These are phyloP conservation scores for Paramecium sexaurelia DNA, from an alignment of 73 alveolate species.

Conservation along the genomic window DNA sequence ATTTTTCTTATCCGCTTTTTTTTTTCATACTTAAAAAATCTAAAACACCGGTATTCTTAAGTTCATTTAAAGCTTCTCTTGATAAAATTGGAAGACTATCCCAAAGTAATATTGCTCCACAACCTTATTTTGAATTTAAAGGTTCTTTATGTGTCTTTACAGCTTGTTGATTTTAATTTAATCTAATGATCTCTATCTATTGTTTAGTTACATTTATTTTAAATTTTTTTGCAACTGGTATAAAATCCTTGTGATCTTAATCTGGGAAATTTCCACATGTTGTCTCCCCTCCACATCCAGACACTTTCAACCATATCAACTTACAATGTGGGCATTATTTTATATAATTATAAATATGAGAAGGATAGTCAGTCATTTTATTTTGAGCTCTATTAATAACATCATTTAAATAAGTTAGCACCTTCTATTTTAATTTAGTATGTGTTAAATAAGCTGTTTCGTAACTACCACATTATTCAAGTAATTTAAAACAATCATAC, in stretches of 20 bases:
- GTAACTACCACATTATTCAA: background rate
- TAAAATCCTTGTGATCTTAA: background rate
- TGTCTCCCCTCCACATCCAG: slow-evolving; percentile 29
- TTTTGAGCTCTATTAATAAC: background rate
- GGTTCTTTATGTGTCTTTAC: background rate
- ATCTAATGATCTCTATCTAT: background rate
- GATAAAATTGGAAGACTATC: background rate
- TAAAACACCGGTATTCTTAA: background rate
- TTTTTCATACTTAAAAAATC: background rate
- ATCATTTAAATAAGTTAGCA: background rate
- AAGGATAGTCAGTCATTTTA: background rate
- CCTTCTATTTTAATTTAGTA: background rate
- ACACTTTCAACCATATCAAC: background rate
- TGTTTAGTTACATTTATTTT: background rate
- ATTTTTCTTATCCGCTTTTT: background rate
- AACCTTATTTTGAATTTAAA: background rate
- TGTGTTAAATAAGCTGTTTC: background rate
- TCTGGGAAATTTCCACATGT: background rate
- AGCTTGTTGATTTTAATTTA: background rate
- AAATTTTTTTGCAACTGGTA: background rate
- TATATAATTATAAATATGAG: slow-evolving; percentile 5
- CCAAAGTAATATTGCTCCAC: background rate
- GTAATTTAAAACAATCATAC: background rate
- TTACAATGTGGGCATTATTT: background rate
- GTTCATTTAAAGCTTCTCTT: background rate